Percentiles rank a stretch among this genome's conserved stretches.
phyloP scores from a whole-genome alignment of 306 rosid species.

The Citrullus colocynthis region DNA sequence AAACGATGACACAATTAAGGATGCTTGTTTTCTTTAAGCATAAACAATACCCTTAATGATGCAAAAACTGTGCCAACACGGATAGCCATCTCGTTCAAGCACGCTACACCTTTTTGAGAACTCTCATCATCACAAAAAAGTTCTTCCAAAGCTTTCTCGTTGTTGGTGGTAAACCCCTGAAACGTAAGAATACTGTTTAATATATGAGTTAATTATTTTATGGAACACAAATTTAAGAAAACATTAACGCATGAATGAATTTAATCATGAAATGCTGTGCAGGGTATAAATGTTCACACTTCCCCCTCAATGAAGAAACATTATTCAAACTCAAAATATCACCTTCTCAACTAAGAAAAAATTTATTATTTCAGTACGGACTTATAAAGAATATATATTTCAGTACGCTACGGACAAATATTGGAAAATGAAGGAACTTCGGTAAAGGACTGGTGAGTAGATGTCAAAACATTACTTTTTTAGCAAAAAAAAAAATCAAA shows the following conservation, averaged over 20 bases:
- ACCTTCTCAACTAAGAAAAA: background rate
- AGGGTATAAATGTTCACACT: background rate
- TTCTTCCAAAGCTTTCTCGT: slow-evolving; percentile 79
- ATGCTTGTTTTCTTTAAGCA: background rate
- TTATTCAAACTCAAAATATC: background rate
- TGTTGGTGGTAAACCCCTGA: slow-evolving; percentile 86
- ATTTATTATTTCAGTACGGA: background rate
- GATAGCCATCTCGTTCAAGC: slow-evolving; percentile 68
- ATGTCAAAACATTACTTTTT: background rate
- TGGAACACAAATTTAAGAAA: background rate
- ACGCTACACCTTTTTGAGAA: slow-evolving; percentile 46
- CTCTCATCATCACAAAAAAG: slow-evolving; percentile 81
- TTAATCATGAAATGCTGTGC: background rate
- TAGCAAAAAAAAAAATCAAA: background rate
- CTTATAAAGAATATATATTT: too few species aligned
- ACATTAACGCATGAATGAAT: background rate
- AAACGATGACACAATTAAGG: background rate
- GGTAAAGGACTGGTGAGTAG: background rate
- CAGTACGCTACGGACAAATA: background rate
- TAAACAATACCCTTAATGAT: slow-evolving; percentile 59
- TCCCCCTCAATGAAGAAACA: background rate
- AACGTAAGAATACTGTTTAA: slow-evolving; percentile 7
- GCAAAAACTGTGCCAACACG: slow-evolving; percentile 94
- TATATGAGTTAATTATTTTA: slow-evolving; percentile 5
- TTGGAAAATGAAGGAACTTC: background rate